A percentile compares a stretch with the other conserved stretches of the same genome.
Conservation (phyloP, 202 grass and related monocot species). For the Zoysia matrella region DNA sequence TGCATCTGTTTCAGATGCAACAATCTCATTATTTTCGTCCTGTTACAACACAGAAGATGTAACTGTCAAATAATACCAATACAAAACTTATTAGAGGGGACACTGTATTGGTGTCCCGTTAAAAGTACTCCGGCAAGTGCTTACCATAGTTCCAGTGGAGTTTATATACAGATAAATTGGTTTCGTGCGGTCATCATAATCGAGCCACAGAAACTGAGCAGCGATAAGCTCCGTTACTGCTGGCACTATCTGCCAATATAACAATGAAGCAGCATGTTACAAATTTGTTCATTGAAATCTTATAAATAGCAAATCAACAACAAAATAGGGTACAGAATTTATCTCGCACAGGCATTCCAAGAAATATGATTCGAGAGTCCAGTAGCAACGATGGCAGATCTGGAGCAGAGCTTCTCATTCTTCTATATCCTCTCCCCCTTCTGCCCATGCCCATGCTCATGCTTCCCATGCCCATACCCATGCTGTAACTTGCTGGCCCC, state of each 20-base stretch:
- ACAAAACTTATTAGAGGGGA: neutral
- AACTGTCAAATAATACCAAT: neutral
- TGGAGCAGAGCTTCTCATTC: constrained; percentile 67
- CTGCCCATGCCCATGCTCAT: constrained; percentile 59
- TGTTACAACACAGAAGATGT: constrained; percentile 39
- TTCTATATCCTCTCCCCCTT: constrained; percentile 66
- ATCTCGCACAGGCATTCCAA: constrained; percentile 86
- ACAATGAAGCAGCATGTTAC: constrained; percentile 33
- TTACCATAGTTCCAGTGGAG: constrained; percentile 74
- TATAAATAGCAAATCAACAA: neutral
- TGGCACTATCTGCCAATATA: constrained; percentile 69
- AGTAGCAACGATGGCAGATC: constrained; percentile 87
- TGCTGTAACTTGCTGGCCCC: constrained; percentile 60
- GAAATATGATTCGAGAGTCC: constrained; percentile 77
- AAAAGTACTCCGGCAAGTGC: constrained; percentile 4
- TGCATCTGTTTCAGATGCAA: constrained; percentile 78
- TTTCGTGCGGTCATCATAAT: constrained; percentile 78
- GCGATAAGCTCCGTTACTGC: constrained; percentile 84
- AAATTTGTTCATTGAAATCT: constrained; percentile 35
- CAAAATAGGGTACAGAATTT: constrained; percentile 12
- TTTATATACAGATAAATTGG: constrained; percentile 90
- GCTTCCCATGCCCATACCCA: constrained; percentile 52
- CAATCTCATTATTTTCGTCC: constrained; percentile 77
- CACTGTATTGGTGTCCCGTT: neutral
- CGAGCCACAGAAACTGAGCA: constrained; percentile 83